phyloP scores from a whole-genome alignment of 2,329 filamentous ascomycete species.

The Claviceps africana region DNA sequence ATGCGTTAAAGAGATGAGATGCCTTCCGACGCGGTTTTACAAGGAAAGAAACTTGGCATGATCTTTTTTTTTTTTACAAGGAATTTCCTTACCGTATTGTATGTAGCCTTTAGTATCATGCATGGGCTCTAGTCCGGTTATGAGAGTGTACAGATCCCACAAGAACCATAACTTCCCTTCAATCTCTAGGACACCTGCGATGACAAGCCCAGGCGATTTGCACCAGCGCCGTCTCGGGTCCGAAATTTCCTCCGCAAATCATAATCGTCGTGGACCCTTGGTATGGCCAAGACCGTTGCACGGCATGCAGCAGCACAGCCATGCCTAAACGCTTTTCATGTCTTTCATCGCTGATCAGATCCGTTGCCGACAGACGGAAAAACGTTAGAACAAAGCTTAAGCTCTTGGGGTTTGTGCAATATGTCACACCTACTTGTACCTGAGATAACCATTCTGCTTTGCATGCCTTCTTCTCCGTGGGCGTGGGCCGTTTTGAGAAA shows the following conservation, averaged over 20 bases:
- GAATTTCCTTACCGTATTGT: no score
- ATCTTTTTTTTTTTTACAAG: no score
- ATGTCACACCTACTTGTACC: no score
- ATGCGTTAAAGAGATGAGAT: no score
- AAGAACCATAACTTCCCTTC: no score
- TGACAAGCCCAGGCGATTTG: background rate
- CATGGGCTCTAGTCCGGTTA: no score
- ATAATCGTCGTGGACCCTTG: background rate
- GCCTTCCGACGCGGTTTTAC: no score
- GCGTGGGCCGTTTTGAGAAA: background rate
- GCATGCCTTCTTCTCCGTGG: background rate
- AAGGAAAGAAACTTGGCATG: no score
- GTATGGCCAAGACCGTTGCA: background rate
- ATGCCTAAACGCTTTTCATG: background rate
- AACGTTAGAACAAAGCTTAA: background rate
- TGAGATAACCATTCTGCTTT: background rate
- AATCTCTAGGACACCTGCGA: background rate
- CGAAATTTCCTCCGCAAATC: background rate
- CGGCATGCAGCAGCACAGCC: background rate
- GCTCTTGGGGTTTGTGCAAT: background rate
- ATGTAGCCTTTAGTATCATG: no score
- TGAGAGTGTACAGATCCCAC: no score
- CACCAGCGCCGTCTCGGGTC: background rate
- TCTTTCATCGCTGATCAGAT: background rate
- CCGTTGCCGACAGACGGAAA: background rate